phyloP scores from a whole-genome alignment of 306 rosid species.

The Datisca glomerata region DNA sequence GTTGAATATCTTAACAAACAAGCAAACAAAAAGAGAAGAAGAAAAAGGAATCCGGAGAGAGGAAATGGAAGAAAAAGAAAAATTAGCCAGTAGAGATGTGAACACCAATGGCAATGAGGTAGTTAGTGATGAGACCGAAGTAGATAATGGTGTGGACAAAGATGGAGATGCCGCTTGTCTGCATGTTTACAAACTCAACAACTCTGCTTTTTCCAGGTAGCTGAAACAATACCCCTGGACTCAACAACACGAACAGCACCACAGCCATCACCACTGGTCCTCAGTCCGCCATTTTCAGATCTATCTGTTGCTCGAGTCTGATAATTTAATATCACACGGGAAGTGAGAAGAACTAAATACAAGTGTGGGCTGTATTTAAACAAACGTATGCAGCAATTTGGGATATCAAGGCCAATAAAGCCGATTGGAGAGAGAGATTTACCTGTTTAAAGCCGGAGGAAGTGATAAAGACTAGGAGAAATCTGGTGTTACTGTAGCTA shows the following conservation, averaged over 20 bases:
- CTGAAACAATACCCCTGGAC: slow-evolving; percentile 67
- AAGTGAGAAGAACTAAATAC: background rate
- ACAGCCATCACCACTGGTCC: slow-evolving; percentile 51
- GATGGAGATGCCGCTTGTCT: slow-evolving; percentile 54
- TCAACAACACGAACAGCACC: slow-evolving; percentile 47
- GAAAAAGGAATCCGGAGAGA: too few relatives aligned
- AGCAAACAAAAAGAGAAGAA: too few relatives aligned
- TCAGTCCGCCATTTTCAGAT: slow-evolving; percentile 77
- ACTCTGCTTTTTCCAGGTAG: slow-evolving; percentile 54
- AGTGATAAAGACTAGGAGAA: too few relatives aligned
- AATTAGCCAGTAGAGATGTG: background rate
- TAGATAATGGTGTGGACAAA: background rate
- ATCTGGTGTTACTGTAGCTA: too few relatives aligned
- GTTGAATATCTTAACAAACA: too few relatives aligned
- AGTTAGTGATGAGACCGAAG: background rate
- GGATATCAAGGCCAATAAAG: too few relatives aligned
- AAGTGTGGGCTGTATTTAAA: background rate
- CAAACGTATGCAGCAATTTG: too few relatives aligned
- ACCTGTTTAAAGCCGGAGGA: too few relatives aligned
- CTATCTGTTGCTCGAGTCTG: too few relatives aligned
- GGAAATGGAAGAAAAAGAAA: too few relatives aligned
- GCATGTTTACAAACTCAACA: slow-evolving; percentile 43
- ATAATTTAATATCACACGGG: too few relatives aligned
- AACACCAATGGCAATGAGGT: background rate
- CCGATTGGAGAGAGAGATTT: too few relatives aligned